Evolutionary conservation across 495 filamentous ascomycete genomes (phyloP).

Genomic region (Pseudomonodictys pantanalensis): DNA sequence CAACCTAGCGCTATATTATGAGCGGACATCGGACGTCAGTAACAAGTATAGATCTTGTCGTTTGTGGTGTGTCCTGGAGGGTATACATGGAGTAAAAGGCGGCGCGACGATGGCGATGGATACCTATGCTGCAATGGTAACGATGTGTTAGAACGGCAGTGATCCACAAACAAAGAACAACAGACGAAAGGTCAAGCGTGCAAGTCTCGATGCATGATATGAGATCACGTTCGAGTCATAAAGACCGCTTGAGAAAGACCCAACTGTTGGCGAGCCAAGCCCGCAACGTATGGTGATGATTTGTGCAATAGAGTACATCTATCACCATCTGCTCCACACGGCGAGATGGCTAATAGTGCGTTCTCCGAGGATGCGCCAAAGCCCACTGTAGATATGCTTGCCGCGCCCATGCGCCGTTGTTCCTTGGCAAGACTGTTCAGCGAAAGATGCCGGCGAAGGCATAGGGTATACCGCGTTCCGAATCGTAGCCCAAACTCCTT

Average conservation of each 20-base stretch:
- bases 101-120: no score
- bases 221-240: constrained; percentile 29
- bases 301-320: constrained; percentile 22
- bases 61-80: no score
- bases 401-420: neutral
- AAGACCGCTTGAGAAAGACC: constrained; percentile 21
- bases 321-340: constrained; percentile 30
- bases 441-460: constrained; percentile 10
- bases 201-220: constrained; percentile 33
- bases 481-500: constrained; percentile 23
- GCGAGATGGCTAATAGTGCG: constrained; percentile 25
- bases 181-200: constrained; percentile 6
- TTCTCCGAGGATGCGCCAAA: constrained; percentile 10
- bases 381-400: neutral
- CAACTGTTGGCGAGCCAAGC: constrained; percentile 7
- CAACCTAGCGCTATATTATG: no score
- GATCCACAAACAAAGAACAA: neutral
- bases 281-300: neutral
- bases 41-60: no score
- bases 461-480: constrained; percentile 29
- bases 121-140: neutral
- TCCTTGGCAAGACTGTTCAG: constrained; percentile 22
- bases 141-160: neutral
- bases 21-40: no score
- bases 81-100: no score